phyloP scores from a whole-genome alignment of 257 asterid species.

The Vinca minor region DNA sequence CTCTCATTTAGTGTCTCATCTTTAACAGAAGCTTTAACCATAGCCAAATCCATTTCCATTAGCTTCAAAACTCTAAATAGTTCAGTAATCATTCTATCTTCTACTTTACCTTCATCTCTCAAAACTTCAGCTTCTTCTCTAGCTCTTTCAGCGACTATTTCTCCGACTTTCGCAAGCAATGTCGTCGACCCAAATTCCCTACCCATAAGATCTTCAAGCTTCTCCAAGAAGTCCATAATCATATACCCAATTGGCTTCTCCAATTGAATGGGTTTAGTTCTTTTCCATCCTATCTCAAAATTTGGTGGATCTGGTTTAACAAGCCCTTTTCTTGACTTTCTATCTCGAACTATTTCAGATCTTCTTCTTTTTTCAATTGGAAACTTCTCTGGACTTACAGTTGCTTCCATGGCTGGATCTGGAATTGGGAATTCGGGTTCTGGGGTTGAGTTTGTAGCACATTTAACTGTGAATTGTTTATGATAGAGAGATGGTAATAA shows the following conservation, averaged over 20 bases:
- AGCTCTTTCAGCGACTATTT: slow-evolving; percentile 63
- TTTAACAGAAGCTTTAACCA: slow-evolving; percentile 79
- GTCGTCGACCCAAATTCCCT: slow-evolving; percentile 55
- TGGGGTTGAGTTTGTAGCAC: slow-evolving; percentile 16
- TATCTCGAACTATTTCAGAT: slow-evolving; percentile 60
- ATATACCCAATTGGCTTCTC: slow-evolving; percentile 73
- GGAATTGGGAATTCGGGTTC: slow-evolving; percentile 40
- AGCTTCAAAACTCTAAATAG: slow-evolving; percentile 67
- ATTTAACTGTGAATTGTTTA: slow-evolving; percentile 26
- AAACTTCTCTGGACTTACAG: slow-evolving; percentile 49
- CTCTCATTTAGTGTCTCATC: slow-evolving; percentile 61
- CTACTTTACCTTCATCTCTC: slow-evolving; percentile 76
- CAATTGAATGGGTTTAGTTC: slow-evolving; percentile 52
- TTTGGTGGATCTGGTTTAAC: slow-evolving; percentile 62
- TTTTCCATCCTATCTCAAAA: slow-evolving; percentile 87
- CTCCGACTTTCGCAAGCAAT: slow-evolving; percentile 60
- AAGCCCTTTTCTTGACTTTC: slow-evolving; percentile 35
- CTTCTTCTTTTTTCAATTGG: slow-evolving; percentile 60
- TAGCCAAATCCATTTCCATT: slow-evolving; percentile 81
- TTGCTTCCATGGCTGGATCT: slow-evolving; percentile 40
- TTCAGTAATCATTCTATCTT: slow-evolving; percentile 79
- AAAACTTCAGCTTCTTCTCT: slow-evolving; percentile 63
- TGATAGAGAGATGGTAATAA: not conserved
- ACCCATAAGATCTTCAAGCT: slow-evolving; percentile 60
- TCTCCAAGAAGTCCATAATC: slow-evolving; percentile 72